Conservation (phyloP, 345 rosid species). For the Aegle marmelos region DNA sequence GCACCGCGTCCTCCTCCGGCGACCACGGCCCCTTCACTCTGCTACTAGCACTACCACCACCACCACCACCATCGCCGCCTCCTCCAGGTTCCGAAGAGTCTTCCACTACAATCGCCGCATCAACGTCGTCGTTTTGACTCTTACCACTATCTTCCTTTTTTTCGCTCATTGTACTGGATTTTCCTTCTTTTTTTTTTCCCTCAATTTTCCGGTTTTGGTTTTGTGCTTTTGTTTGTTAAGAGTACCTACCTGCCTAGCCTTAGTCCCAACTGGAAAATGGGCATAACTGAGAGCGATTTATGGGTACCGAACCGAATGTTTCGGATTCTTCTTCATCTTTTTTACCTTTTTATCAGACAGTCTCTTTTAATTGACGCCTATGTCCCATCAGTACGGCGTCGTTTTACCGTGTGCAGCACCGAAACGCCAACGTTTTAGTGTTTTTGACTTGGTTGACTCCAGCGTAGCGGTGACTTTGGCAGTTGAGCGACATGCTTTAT, state of each 20-base stretch:
- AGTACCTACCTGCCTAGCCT: conserved; percentile 35
- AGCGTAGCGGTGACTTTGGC: conserved; percentile 7
- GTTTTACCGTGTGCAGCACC: neutral
- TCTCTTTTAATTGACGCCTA: conserved; percentile 19
- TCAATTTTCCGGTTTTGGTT: neutral
- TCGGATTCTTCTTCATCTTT: conserved; percentile 15
- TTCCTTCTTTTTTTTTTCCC: conserved; percentile 2
- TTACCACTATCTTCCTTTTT: conserved; percentile 22
- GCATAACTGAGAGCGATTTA: conserved; percentile 13
- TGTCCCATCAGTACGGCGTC: conserved; percentile 26
- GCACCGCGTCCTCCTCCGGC: conserved; percentile 71
- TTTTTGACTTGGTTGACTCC: conserved; percentile 1
- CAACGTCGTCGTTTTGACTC: conserved; percentile 12
- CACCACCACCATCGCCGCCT: conserved; percentile 16
- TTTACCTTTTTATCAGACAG: conserved; percentile 23
- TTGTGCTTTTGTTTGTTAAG: conserved; percentile 16
- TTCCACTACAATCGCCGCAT: neutral
- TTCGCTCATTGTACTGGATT: conserved; percentile 20
- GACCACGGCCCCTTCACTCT: conserved; percentile 86
- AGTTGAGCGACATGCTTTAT: neutral
- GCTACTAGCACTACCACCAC: conserved; percentile 19
- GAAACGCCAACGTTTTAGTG: neutral
- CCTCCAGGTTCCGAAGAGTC: conserved; percentile 4
- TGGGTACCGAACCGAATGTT: conserved; percentile 8
- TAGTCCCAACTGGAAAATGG: conserved; percentile 42